A percentile compares a stretch with the other conserved stretches of the same genome.
Evolutionary conservation across 2,329 filamentous ascomycete species (phyloP).

Genomic region (Fusarium sp.): DNA sequence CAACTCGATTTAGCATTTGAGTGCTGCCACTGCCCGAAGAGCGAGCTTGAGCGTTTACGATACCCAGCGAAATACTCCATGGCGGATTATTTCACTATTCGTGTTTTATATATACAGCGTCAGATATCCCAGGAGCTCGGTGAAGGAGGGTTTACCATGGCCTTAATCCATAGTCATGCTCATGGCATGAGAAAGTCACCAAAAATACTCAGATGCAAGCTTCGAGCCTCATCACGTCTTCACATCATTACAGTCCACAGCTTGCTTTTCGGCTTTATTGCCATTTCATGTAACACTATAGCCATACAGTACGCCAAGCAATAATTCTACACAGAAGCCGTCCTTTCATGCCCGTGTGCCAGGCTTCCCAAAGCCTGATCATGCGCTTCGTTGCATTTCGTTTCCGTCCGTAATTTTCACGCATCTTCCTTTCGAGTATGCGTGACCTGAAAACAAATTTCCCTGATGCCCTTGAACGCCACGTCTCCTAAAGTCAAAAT

Average conservation of each 20-base stretch:
- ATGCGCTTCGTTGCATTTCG: slow-evolving; percentile 10
- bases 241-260: neutral
- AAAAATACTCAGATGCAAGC: neutral
- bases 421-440: slow-evolving; percentile 1
- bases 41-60: neutral
- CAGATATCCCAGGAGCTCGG: neutral
- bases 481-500: slow-evolving; percentile 15
- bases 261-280: neutral
- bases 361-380: slow-evolving; percentile 11
- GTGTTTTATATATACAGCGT: neutral
- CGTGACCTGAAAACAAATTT: slow-evolving; percentile 4
- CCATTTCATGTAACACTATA: neutral
- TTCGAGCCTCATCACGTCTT: neutral
- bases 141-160: neutral
- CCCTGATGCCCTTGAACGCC: slow-evolving; percentile 24
- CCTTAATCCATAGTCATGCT: neutral
- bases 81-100: neutral
- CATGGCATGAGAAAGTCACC: neutral
- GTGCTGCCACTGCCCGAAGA: neutral
- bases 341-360: slow-evolving; percentile 2
- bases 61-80: neutral
- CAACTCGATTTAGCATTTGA: neutral
- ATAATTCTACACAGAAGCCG: slow-evolving; percentile 23
- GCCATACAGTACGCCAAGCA: slow-evolving; percentile 10
- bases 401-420: slow-evolving; percentile 3